Conservation (phyloP, 441 rosid genomes). For the Erodium texanum region DNA sequence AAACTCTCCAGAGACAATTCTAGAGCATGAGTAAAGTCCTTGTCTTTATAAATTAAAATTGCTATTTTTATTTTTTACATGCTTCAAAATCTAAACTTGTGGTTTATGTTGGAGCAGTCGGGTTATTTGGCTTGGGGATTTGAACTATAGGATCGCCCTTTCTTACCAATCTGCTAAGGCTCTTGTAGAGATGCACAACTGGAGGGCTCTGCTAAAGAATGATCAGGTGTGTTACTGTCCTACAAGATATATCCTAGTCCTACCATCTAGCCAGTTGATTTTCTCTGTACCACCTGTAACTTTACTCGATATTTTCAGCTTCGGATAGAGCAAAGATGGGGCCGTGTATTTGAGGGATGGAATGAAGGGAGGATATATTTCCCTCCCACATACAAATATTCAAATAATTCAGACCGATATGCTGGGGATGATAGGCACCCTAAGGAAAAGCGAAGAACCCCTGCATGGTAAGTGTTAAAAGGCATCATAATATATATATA, state of each 20-base stretch:
- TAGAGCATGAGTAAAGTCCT: slow-evolving; percentile 75
- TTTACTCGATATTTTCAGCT: slow-evolving; percentile 40
- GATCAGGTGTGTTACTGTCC: slow-evolving; percentile 59
- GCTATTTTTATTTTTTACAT: not conserved
- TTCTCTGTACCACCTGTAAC: slow-evolving; percentile 14
- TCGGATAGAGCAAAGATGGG: slow-evolving; percentile 63
- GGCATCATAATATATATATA: too few species aligned
- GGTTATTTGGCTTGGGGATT: slow-evolving; percentile 94
- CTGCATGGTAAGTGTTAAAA: slow-evolving; percentile 71
- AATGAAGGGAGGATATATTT: slow-evolving; percentile 85
- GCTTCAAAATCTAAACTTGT: slow-evolving; percentile 5
- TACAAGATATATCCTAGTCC: not conserved
- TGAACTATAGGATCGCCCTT: slow-evolving; percentile 86
- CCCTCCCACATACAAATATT: slow-evolving; percentile 97
- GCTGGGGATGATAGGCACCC: slow-evolving; percentile 76
- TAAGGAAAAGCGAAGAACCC: slow-evolving; percentile 91
- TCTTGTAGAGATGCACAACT: slow-evolving; percentile 95
- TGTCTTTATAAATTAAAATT: not conserved
- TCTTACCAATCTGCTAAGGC: slow-evolving; percentile 80
- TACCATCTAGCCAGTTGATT: too few species aligned
- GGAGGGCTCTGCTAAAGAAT: slow-evolving; percentile 83
- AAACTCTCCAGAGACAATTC: slow-evolving; percentile 77
- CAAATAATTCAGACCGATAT: slow-evolving; percentile 85
- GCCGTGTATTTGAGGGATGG: slow-evolving; percentile 86
- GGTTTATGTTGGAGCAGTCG: slow-evolving; percentile 43